Percentiles rank a stretch among this genome's conserved stretches.
Conservation (phyloP, 2,329 filamentous ascomycete species). For the Lachnellula cervina region DNA sequence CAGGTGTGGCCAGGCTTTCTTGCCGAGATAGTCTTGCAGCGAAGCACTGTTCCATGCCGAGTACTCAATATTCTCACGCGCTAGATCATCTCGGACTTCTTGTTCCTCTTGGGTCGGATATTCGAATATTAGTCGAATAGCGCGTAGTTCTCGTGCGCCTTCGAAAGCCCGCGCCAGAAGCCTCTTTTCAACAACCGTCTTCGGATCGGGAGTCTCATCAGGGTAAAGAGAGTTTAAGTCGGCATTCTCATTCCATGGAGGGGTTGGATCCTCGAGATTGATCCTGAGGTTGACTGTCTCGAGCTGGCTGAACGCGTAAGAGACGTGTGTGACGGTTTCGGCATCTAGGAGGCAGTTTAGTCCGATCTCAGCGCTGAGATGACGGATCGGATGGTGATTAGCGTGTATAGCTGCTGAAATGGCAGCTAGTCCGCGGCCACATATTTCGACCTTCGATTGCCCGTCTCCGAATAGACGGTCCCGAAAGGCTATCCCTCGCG, state of each 20-base stretch:
- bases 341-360: not conserved
- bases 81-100: too few relatives aligned
- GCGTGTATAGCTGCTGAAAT: not conserved
- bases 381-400: not conserved
- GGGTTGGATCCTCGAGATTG: not conserved
- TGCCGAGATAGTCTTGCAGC: not conserved
- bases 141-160: not conserved
- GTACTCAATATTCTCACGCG: not conserved
- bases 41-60: not conserved
- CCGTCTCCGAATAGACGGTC: too few relatives aligned
- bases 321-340: not conserved
- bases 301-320: not conserved
- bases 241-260: not conserved
- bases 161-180: not conserved
- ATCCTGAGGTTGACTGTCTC: not conserved
- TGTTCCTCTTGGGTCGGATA: too few relatives aligned
- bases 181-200: not conserved
- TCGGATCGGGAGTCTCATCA: not conserved
- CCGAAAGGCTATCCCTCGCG: not conserved
- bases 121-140: not conserved
- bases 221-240: not conserved
- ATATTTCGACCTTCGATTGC: not conserved
- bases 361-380: not conserved
- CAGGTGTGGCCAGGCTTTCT: not conserved
- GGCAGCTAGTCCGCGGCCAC: not conserved